A percentile compares a stretch with the other conserved stretches of the same genome.
Evolutionary conservation across 306 rosid species (phyloP).

Genomic region (Inga laurina): DNA sequence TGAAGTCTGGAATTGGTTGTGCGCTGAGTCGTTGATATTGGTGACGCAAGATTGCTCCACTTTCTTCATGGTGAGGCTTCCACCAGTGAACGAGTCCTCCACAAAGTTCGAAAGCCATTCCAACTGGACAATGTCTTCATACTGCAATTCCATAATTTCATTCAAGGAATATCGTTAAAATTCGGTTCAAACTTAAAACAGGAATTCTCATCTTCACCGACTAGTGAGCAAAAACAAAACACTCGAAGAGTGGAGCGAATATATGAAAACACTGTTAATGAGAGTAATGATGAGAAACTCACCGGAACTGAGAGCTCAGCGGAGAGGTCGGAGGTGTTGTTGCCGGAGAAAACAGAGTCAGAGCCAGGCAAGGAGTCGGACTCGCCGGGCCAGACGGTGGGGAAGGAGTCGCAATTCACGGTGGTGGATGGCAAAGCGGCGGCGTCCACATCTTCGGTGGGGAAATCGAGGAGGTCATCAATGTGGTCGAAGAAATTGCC

Average conservation of each 20-base stretch:
- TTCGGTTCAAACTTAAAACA: neutral
- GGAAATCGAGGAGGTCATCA: conserved; percentile 87
- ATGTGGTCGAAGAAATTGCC: conserved; percentile 93
- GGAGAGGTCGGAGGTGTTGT: conserved; percentile 74
- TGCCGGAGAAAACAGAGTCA: conserved; percentile 67
- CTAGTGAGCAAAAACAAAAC: neutral
- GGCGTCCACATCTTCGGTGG: conserved; percentile 59
- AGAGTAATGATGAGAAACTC: conserved; percentile 18
- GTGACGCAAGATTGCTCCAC: conserved; percentile 44
- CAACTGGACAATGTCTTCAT: conserved; percentile 85
- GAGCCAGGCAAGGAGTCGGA: conserved; percentile 48
- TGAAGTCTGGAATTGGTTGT: conserved; percentile 67
- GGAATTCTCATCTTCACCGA: neutral
- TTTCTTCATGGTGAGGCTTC: conserved; percentile 72
- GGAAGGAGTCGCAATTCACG: conserved; percentile 46
- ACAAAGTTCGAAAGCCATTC: conserved; percentile 93
- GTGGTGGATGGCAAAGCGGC: conserved; percentile 47
- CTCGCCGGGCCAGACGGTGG: conserved; percentile 62
- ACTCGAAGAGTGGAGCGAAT: neutral
- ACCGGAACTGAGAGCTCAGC: conserved; percentile 95
- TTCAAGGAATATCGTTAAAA: neutral
- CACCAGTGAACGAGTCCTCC: conserved; percentile 86
- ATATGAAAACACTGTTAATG: no score
- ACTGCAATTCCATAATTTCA: conserved; percentile 43
- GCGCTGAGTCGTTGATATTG: conserved; percentile 48